Percentiles rank a stretch among this genome's conserved stretches.
These are phyloP conservation scores for Mortierella sp. DNA, from an alignment of 371 early-diverging fungal species.

Conservation along the genomic window DNA sequence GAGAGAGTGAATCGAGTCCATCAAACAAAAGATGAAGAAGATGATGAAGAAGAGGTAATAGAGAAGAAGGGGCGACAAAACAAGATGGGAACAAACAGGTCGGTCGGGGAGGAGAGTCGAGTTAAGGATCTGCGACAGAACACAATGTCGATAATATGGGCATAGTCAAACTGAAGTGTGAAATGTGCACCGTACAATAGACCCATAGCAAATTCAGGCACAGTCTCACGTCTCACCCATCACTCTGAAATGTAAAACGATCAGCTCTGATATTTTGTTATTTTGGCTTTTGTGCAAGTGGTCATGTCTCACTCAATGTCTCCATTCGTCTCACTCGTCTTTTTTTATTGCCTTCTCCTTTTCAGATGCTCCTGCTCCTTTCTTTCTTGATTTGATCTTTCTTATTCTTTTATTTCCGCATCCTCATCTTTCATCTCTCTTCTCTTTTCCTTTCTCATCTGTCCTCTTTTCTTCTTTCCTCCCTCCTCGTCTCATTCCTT, in stretches of 20 bases:
- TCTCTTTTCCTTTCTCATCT: neutral
- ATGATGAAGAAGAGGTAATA: neutral
- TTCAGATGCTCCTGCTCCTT: neutral
- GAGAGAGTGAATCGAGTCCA: too few species aligned
- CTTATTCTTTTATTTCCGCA: neutral
- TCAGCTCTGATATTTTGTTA: neutral
- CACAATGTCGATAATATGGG: too few species aligned
- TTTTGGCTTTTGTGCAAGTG: neutral
- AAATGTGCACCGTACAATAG: too few species aligned
- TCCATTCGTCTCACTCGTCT: neutral
- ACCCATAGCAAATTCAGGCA: too few species aligned
- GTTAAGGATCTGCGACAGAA: too few species aligned
- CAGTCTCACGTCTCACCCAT: too few species aligned
- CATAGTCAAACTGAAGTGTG: too few species aligned
- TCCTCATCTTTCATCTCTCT: neutral
- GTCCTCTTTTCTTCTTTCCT: neutral
- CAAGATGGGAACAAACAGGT: too few species aligned
- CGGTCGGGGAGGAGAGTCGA: too few species aligned
- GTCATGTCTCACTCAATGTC: slow-evolving; percentile 1
- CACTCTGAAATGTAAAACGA: neutral
- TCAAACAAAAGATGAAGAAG: neutral
- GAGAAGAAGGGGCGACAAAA: neutral
- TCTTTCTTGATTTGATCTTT: neutral
- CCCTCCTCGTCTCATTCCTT: too few species aligned
- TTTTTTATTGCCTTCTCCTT: neutral